Evolutionary conservation across 305 asterid genomes (phyloP).

Genomic region (Ilex paraguariensis): DNA sequence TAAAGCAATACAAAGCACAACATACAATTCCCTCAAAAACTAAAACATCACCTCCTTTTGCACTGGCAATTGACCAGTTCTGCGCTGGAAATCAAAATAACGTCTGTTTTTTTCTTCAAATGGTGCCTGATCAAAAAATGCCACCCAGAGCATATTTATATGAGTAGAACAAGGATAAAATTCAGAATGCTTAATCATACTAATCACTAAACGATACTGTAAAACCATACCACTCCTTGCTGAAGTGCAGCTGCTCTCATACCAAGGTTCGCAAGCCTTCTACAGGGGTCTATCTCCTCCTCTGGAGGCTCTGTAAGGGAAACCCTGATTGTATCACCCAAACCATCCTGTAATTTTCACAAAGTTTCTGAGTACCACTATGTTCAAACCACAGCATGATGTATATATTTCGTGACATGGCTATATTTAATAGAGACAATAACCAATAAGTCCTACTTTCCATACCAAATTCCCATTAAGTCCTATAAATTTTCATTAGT

Average conservation of each 20-base stretch:
- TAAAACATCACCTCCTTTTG: conserved; percentile 76
- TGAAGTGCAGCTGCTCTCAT: conserved; percentile 83
- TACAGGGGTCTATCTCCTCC: conserved; percentile 95
- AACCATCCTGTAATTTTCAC: conserved; percentile 64
- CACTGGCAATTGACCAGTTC: conserved; percentile 90
- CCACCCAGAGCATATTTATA: background rate
- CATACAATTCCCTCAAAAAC: conserved; percentile 3
- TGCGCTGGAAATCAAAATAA: conserved; percentile 95
- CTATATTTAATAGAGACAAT: too few species aligned
- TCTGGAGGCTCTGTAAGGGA: conserved; percentile 97
- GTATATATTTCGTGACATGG: background rate
- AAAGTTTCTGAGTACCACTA: conserved; percentile 15
- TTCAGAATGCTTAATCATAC: conserved; percentile 15
- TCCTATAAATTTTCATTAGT: too few species aligned
- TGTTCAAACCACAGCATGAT: background rate
- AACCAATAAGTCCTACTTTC: too few species aligned
- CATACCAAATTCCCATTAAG: too few species aligned
- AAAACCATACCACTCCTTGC: conserved; percentile 92
- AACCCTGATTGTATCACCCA: conserved; percentile 97
- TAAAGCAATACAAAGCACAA: conserved; percentile 7
- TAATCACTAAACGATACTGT: conserved; percentile 6
- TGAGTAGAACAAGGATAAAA: conserved; percentile 2
- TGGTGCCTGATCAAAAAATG: conserved; percentile 46
- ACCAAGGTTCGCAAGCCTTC: conserved; percentile 96
- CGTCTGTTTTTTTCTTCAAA: conserved; percentile 92